Percentiles rank a stretch among this genome's conserved stretches.
Evolutionary conservation across 805 yeast genomes (phyloP).

Genomic region (Pichia phayaonensis): DNA sequence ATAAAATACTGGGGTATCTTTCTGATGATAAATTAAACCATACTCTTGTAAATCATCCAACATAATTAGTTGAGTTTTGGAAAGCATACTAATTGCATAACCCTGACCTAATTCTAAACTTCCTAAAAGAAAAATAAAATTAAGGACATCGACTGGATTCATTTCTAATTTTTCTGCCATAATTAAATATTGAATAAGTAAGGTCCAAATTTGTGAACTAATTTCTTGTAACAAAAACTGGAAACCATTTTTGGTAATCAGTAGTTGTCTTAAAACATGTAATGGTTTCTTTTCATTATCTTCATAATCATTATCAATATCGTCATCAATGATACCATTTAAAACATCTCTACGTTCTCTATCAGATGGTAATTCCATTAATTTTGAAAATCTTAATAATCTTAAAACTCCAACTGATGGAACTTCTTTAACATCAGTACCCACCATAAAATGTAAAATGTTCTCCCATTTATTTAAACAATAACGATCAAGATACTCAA

Average conservation of each 20-base stretch:
- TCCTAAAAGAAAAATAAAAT: conserved; percentile 89
- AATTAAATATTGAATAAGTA: conserved; percentile 77
- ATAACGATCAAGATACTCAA: conserved; percentile 66
- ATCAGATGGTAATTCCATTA: conserved; percentile 64
- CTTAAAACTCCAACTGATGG: conserved; percentile 82
- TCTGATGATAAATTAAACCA: conserved; percentile 63
- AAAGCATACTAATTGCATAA: conserved; percentile 61
- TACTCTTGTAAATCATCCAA: conserved; percentile 84
- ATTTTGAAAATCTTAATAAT: conserved; percentile 68
- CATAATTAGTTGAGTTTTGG: conserved; percentile 78
- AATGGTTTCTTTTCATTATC: conserved; percentile 16
- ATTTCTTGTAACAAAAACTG: conserved; percentile 90
- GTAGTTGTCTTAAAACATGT: conserved; percentile 31
- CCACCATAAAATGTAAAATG: conserved; percentile 95
- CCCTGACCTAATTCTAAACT: conserved; percentile 87
- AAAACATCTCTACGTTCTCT: conserved; percentile 22
- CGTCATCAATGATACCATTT: conserved; percentile 12
- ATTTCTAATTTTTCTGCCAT: conserved; percentile 76
- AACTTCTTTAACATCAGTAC: conserved; percentile 57
- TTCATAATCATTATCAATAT: conserved; percentile 13
- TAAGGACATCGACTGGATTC: conserved; percentile 94
- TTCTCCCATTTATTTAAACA: conserved; percentile 91
- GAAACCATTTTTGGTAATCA: conserved; percentile 86
- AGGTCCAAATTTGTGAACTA: conserved; percentile 91
- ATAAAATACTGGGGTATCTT: conserved; percentile 59